Evolutionary conservation across 2,329 filamentous ascomycete genomes (phyloP), one percentile per base, ranked within the genome.

Genomic region (Cryphonectria parasitica): DNA sequence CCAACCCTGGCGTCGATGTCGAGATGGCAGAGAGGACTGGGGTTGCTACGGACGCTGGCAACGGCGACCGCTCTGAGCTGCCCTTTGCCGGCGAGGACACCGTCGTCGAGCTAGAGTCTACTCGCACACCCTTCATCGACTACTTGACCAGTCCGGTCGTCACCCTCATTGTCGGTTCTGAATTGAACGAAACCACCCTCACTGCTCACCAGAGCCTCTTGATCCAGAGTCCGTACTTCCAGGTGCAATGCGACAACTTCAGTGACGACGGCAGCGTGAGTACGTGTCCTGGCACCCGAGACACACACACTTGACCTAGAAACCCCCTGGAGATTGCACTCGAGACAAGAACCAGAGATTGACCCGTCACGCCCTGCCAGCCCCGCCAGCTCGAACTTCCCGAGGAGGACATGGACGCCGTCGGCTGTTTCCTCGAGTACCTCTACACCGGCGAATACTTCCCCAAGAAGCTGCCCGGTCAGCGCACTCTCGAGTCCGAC

Each of bases 391-490:
- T 97, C 72, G 83, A 91, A 71, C 90, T 97, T 34, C 78, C 85
- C 1, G 82, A 86, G 74, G 91, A 93, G 75, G 87, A 93, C 75
- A 80, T 92, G 62, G 90, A 93, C 74, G 90, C 92, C 31, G 90
- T 93, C 69, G 90, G 91, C 72, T 93, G 90, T 79, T 93, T 95
- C 75, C 87, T 96, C 75, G 92, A 96, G 79, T 97, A 89, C 79
- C 89, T 95, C 67, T 97, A 97, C 82, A 95, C 92, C 1, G 88
- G 88, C 78, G 92, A 97, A 82, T 96, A 98, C 85, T 97, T 95
- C 82, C 93, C 94, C 28, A 86, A 86, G 75, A 88, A 90, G 76
- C 78, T 90, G 19, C 81, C 86, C 22, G 88, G 89, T 67, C 86
- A 90, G 76, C 90, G 89, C 60, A 82, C 86, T 39, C 88, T 97